Conservation (phyloP, 2,329 filamentous ascomycete genomes). For the Aspergillus sp. region DNA sequence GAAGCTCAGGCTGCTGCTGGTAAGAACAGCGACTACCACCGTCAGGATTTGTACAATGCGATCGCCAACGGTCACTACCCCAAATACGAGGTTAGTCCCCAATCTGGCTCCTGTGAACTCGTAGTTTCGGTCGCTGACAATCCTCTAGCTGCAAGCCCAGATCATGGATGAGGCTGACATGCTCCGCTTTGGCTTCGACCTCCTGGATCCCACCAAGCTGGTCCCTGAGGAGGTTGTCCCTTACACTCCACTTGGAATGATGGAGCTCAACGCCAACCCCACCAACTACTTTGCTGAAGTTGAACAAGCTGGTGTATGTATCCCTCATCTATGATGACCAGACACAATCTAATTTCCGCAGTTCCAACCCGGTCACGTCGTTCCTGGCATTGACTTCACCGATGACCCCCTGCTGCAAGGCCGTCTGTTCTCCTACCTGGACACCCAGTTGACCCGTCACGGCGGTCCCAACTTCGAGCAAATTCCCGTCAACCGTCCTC, state of each 20-base stretch:
- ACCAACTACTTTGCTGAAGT: slow-evolving; percentile 76
- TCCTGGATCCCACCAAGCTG: slow-evolving; percentile 74
- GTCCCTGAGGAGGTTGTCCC: slow-evolving; percentile 71
- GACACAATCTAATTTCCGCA: slow-evolving; percentile 27
- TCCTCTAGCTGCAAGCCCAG: slow-evolving; percentile 59
- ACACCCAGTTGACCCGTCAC: slow-evolving; percentile 73
- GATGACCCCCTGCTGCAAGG: slow-evolving; percentile 75
- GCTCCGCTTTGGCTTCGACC: slow-evolving; percentile 67
- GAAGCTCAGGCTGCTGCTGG: slow-evolving; percentile 68
- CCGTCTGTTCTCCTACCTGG: slow-evolving; percentile 73
- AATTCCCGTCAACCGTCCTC: slow-evolving; percentile 71
- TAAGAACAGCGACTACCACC: slow-evolving; percentile 70
- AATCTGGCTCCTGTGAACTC: neutral
- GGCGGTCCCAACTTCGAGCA: slow-evolving; percentile 74
- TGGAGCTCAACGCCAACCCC: slow-evolving; percentile 70
- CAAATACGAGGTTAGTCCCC: slow-evolving; percentile 61
- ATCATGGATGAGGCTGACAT: slow-evolving; percentile 68
- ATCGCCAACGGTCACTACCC: slow-evolving; percentile 68
- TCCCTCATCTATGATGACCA: no score
- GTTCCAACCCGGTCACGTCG: slow-evolving; percentile 74
- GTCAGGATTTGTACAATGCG: slow-evolving; percentile 69
- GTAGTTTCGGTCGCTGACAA: neutral
- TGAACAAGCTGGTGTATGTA: slow-evolving; percentile 66
- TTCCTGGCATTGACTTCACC: slow-evolving; percentile 72
- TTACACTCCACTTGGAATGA: slow-evolving; percentile 65